A percentile compares a stretch with the other conserved stretches of the same genome.
phyloP scores from a whole-genome alignment of 306 rosid genomes.

The Glycine tomentella region DNA sequence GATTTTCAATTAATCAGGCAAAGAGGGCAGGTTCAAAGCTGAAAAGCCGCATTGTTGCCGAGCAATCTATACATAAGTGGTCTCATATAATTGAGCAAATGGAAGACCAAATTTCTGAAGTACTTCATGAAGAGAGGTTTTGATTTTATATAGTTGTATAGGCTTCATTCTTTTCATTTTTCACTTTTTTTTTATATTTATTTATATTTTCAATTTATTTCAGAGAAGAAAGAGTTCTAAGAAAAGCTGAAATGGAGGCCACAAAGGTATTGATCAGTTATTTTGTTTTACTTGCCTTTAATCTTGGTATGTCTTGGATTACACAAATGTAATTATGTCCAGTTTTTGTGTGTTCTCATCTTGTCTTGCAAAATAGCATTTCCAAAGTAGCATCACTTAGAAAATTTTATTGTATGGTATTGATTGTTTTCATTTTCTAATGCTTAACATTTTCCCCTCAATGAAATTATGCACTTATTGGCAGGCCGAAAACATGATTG shows the following conservation, averaged over 20 bases:
- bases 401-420: background rate
- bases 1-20: too few relatives aligned
- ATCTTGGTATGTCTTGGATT: constrained; percentile 5
- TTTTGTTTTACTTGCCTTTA: constrained; percentile 22
- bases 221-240: constrained; percentile 88
- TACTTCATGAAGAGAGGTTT: constrained; percentile 92
- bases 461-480: constrained; percentile 30
- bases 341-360: background rate
- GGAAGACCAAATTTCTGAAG: constrained; percentile 46
- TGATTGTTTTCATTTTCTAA: background rate
- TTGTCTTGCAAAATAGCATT: constrained; percentile 24
- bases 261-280: constrained; percentile 65
- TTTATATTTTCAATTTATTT: constrained; percentile 40
- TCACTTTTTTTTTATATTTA: constrained; percentile 4
- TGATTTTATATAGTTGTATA: constrained; percentile 18
- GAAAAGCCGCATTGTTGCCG: too few relatives aligned
- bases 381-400: background rate
- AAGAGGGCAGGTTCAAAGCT: too few relatives aligned
- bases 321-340: constrained; percentile 1
- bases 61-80: too few relatives aligned
- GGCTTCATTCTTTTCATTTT: constrained; percentile 7
- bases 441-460: background rate
- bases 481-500: constrained; percentile 97
- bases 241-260: constrained; percentile 99
- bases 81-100: too few relatives aligned